Percentiles rank a stretch among this genome's conserved stretches.
Conservation (phyloP, 257 asterid species). For the Henckelia pumila region DNA sequence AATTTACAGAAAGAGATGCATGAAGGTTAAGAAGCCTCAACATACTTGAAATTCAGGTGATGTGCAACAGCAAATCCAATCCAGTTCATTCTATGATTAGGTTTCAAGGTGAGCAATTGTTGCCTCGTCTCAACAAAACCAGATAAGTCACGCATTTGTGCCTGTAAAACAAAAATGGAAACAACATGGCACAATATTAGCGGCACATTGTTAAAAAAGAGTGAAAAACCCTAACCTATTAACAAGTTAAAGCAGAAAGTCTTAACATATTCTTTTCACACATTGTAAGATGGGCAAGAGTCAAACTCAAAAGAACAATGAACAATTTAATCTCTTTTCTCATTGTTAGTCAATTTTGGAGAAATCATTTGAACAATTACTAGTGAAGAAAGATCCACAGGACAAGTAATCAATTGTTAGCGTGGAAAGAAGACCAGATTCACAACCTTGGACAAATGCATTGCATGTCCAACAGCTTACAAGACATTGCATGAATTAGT, state of each 20-base stretch:
- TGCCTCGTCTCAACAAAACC: slow-evolving; percentile 99
- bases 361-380: slow-evolving; percentile 5
- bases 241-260: neutral
- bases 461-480: neutral
- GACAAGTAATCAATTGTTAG: neutral
- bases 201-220: slow-evolving; percentile 6
- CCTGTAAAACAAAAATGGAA: slow-evolving; percentile 46
- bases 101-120: slow-evolving; percentile 85
- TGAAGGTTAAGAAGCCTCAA: neutral
- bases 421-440: neutral
- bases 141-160: slow-evolving; percentile 98
- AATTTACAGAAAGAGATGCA: slow-evolving; percentile 2
- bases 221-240: slow-evolving; percentile 1
- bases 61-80: slow-evolving; percentile 97
- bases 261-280: neutral
- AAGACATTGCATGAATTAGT: neutral
- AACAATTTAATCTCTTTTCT: neutral
- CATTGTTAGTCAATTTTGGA: neutral
- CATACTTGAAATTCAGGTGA: slow-evolving; percentile 85
- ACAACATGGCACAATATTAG: slow-evolving; percentile 26
- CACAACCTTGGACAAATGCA: neutral
- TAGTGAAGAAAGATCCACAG: neutral
- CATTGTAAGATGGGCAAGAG: neutral
- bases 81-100: slow-evolving; percentile 99
- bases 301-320: neutral